Conservation (phyloP, 345 rosid species). For the Firmiana major region DNA sequence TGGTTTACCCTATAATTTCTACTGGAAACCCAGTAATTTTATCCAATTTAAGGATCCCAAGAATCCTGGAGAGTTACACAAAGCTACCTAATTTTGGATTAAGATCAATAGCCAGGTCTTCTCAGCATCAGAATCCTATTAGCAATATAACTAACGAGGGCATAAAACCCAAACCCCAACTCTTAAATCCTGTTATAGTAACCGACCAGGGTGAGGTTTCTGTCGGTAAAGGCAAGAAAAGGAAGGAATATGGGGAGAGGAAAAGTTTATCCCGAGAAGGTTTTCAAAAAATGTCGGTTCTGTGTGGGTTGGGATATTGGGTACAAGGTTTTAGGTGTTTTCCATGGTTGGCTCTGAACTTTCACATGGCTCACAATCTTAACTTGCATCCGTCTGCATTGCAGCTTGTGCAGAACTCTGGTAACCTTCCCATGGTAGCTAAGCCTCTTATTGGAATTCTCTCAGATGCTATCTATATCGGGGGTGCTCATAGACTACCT, state of each 20-base stretch:
- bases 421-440: conserved; percentile 83
- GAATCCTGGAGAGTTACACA: not conserved
- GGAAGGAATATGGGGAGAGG: conserved; percentile 22
- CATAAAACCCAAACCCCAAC: conserved; percentile 20
- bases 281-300: conserved; percentile 40
- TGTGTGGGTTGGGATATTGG: conserved; percentile 92
- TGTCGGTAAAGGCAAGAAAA: conserved; percentile 14
- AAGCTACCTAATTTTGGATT: conserved; percentile 3
- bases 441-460: conserved; percentile 84
- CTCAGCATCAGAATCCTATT: conserved; percentile 15
- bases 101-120: not conserved
- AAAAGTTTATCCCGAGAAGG: conserved; percentile 41
- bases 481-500: conserved; percentile 75
- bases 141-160: conserved; percentile 7
- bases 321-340: conserved; percentile 87
- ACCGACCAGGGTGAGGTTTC: conserved; percentile 36
- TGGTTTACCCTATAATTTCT: conserved; percentile 14
- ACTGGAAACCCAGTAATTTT: conserved; percentile 1
- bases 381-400: conserved; percentile 62
- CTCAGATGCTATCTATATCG: conserved; percentile 70
- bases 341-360: conserved; percentile 91
- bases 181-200: conserved; percentile 22
- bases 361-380: conserved; percentile 73
- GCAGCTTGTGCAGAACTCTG: conserved; percentile 84
- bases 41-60: conserved; percentile 2